phyloP scores from a whole-genome alignment of 495 filamentous ascomycete genomes.

The Aspergillus sclerotioniger region DNA sequence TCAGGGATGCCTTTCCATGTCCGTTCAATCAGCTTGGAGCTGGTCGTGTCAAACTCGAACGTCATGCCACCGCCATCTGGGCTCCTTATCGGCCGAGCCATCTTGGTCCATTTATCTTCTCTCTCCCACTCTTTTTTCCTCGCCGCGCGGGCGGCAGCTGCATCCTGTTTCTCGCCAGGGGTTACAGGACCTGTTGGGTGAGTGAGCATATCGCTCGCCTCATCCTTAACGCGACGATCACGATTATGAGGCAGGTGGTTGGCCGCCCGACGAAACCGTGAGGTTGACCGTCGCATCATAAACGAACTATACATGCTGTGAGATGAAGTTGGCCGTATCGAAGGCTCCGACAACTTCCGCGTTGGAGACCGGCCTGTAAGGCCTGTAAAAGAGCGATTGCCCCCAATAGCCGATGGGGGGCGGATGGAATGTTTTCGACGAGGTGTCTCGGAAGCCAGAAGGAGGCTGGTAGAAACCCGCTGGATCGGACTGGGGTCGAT shows the following conservation, averaged over 20 bases:
- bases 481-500: conserved; percentile 55
- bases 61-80: conserved; percentile 75
- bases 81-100: conserved; percentile 70
- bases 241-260: conserved; percentile 76
- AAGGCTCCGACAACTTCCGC: conserved; percentile 36
- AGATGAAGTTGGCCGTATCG: conserved; percentile 43
- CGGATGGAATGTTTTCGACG: conserved; percentile 55
- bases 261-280: conserved; percentile 59
- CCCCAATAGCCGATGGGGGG: conserved; percentile 41
- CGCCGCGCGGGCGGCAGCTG: conserved; percentile 55
- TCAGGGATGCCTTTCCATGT: conserved; percentile 99
- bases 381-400: conserved; percentile 48
- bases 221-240: conserved; percentile 72
- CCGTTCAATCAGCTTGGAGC: conserved; percentile 82
- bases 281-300: conserved; percentile 38
- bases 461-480: conserved; percentile 63
- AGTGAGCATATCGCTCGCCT: conserved; percentile 88
- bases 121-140: conserved; percentile 80
- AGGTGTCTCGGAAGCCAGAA: conserved; percentile 62
- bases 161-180: conserved; percentile 50
- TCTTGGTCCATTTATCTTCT: conserved; percentile 95
- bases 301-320: conserved; percentile 44
- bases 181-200: conserved; percentile 65
- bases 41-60: conserved; percentile 83
- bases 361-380: conserved; percentile 56